A percentile compares a stretch with the other conserved stretches of the same genome.
Evolutionary conservation across 306 rosid genomes (phyloP).

Genomic region (Castanea crenata): DNA sequence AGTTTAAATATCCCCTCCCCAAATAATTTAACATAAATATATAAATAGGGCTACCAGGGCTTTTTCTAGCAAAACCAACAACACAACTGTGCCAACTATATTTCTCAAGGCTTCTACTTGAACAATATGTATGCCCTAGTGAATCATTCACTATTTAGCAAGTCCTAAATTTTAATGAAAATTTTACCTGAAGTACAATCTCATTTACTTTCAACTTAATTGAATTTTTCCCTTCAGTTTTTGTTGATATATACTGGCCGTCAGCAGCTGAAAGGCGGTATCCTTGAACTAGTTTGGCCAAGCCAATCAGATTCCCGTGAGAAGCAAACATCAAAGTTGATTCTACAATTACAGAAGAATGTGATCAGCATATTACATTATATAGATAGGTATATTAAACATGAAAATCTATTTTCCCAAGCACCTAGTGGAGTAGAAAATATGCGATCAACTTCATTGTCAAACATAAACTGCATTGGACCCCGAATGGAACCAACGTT

Average conservation of each 20-base stretch:
- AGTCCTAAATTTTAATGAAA: slow-evolving; percentile 1
- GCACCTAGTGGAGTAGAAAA: slow-evolving; percentile 94
- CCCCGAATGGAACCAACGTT: slow-evolving; percentile 49
- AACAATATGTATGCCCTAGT: background rate
- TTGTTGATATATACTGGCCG: slow-evolving; percentile 74
- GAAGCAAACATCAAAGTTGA: slow-evolving; percentile 90
- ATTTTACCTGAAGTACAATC: slow-evolving; percentile 88
- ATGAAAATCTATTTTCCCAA: slow-evolving; percentile 17
- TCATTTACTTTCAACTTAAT: slow-evolving; percentile 84
- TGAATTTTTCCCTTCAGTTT: slow-evolving; percentile 74
- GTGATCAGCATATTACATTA: slow-evolving; percentile 32
- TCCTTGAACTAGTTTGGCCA: slow-evolving; percentile 88
- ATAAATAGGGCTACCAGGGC: background rate
- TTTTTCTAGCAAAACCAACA: background rate
- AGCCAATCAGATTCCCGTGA: slow-evolving; percentile 84
- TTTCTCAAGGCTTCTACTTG: background rate
- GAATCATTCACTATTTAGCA: no score
- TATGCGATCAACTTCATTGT: slow-evolving; percentile 88
- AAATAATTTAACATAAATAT: no score
- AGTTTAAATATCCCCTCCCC: no score
- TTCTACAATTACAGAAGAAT: slow-evolving; percentile 52
- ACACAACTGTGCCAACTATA: background rate
- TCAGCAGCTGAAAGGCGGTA: slow-evolving; percentile 62
- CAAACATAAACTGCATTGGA: slow-evolving; percentile 82
- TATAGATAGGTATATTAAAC: slow-evolving; percentile 11